Conservation (phyloP, 1,284 basidiomycete genomes). For the Apiotrichum veenhuisii region DNA sequence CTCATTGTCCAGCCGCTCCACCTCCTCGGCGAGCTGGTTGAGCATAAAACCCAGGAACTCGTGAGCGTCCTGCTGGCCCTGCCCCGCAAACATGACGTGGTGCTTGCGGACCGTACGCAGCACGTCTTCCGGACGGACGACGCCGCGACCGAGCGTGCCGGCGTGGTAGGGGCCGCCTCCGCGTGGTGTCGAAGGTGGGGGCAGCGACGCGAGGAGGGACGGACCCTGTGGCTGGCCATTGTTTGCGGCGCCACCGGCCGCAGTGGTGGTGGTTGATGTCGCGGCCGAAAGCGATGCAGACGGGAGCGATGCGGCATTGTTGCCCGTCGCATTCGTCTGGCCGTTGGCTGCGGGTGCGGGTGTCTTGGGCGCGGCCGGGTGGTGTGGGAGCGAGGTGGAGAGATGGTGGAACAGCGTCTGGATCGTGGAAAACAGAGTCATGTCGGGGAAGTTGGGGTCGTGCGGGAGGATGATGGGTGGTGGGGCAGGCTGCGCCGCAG, state of each 20-base stretch:
- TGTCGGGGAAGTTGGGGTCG: conserved; percentile 61
- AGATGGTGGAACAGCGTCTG: conserved; percentile 85
- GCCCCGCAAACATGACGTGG: conserved; percentile 79
- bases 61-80: conserved; percentile 92
- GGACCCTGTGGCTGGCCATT: conserved; percentile 29
- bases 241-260: not conserved
- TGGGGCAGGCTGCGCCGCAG: conserved; percentile 5
- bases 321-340: conserved; percentile 4
- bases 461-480: conserved; percentile 23
- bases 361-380: conserved; percentile 39
- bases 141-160: conserved; percentile 64
- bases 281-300: conserved; percentile 16
- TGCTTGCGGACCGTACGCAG: conserved; percentile 84
- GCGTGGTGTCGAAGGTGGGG: conserved; percentile 40
- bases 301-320: conserved; percentile 34
- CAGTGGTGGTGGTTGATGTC: conserved; percentile 7
- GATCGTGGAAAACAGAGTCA: conserved; percentile 80
- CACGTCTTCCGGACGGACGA: conserved; percentile 79
- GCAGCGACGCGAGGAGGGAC: conserved; percentile 43
- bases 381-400: conserved; percentile 43
- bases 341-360: conserved; percentile 7
- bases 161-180: conserved; percentile 47
- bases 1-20: conserved; percentile 62
- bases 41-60: conserved; percentile 94
- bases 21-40: conserved; percentile 89